Base-by-base conservation (phyloP, 805 yeast genomes). In the Lipomyces oligophaga region DNA sequence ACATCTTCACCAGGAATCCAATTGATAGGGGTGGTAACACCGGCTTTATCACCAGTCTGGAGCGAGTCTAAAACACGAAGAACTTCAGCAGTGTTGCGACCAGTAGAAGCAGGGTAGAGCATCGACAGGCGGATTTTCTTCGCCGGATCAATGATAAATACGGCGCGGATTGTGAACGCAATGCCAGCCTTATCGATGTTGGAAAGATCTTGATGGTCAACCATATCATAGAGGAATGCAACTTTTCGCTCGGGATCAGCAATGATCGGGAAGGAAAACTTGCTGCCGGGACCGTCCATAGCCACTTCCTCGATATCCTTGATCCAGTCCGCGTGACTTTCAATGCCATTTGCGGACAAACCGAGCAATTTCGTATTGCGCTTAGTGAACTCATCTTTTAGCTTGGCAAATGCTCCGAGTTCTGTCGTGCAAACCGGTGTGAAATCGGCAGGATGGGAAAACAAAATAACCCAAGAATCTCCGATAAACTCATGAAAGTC, bases 381-480 rank as follows among this genome's bases (percentile, higher is more conserved):
- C 72, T 83, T 76, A 66, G 83, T 79, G 65, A 88, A 88, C 70
- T 88, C 96, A 45, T 93, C 87, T 73, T 87, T 87, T 69, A 89
- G 80, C 64, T 82, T 78, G 59, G 96, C 93, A 64, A 88, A 89
- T 10, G 96, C 96, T 60, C 96, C 96, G 65, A 88, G 77, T 75
- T 88, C 97, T 48, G 96, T 88, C 63, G 96, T 89, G 72, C 97
- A 88, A 49, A 88, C 96, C 38, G 97, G 97, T 18, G 97, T 88
- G 77, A 85, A 89, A 67, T 89, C 97, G 57, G 87, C 96, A 56
- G 97, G 97, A 69, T 88, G 97, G 11, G 96, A 86, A 73, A 88
- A 88, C 58, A 88, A 74, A 41, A 88, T 81, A 45, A 81, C 82
- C 97, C 97, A 88, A 26, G 80, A 75, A 70, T 84, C 79, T 38